phyloP scores from a whole-genome alignment of 306 rosid genomes.

The Pyrus communis region DNA sequence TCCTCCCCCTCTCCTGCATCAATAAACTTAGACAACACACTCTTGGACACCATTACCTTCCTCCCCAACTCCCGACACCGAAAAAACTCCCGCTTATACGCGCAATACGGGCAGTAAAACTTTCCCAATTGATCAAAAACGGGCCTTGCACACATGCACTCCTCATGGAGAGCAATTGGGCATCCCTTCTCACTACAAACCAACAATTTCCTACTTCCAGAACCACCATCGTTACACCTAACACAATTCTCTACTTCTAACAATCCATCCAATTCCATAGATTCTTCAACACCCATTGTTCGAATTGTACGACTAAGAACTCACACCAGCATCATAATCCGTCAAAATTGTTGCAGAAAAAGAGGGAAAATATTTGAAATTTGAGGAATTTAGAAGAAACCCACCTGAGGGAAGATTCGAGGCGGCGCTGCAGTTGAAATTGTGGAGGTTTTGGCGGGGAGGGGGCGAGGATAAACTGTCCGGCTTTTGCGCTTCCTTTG shows the following conservation, averaged over 20 bases:
- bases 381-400: not conserved
- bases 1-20: conserved; percentile 10
- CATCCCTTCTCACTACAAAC: conserved; percentile 51
- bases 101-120: conserved; percentile 62
- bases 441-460: not conserved
- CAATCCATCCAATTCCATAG: conserved; percentile 4
- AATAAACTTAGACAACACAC: conserved; percentile 35
- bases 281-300: not conserved
- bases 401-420: conserved; percentile 11
- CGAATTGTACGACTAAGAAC: not conserved
- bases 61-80: conserved; percentile 21
- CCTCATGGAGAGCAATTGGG: conserved; percentile 44
- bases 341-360: not conserved
- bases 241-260: conserved; percentile 25
- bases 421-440: conserved; percentile 5
- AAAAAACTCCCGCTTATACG: conserved; percentile 29
- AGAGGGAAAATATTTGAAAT: not conserved
- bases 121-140: conserved; percentile 44
- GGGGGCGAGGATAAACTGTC: not conserved
- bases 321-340: not conserved
- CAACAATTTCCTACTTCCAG: conserved; percentile 20
- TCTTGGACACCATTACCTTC: conserved; percentile 35
- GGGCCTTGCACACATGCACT: conserved; percentile 48
- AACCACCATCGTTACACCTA: conserved; percentile 29
- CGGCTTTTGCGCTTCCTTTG: not conserved